Evolutionary conservation across 1,284 basidiomycete species (phyloP).

Genomic region (Puccinia novopanici): DNA sequence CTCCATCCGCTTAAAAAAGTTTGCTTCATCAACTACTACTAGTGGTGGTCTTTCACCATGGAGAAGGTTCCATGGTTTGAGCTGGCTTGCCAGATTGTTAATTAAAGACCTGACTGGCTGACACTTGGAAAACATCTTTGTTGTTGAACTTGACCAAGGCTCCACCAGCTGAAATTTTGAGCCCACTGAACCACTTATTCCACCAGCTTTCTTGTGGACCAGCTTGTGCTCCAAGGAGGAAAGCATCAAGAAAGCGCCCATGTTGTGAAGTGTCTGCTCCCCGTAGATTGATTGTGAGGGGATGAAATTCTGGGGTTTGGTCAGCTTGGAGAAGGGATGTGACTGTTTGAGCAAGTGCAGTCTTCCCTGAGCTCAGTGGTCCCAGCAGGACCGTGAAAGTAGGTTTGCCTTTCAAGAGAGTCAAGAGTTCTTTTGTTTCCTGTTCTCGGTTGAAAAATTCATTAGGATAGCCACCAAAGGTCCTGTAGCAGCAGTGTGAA

Average conservation of each 20-base stretch:
- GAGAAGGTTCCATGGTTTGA: conserved; percentile 7
- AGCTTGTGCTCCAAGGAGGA: not conserved
- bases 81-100: not conserved
- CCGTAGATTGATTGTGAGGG: not conserved
- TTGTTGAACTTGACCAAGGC: not conserved
- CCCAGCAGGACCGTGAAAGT: too few relatives aligned
- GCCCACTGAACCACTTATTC: conserved; percentile 7
- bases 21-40: not conserved
- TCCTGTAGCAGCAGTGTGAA: too few relatives aligned
- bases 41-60: not conserved
- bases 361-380: not conserved
- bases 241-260: not conserved
- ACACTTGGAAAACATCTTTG: not conserved
- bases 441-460: too few relatives aligned
- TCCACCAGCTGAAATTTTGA: not conserved
- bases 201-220: not conserved
- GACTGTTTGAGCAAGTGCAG: not conserved
- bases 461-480: too few relatives aligned
- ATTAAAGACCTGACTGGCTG: not conserved
- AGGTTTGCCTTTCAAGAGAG: not conserved
- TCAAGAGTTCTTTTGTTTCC: not conserved
- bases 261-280: not conserved
- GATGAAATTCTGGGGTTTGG: not conserved
- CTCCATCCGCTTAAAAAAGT: conserved; percentile 8
- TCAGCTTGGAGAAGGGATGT: not conserved